Evolutionary conservation across 1,284 basidiomycete genomes (phyloP).

Genomic region (Ustilago crameri): DNA sequence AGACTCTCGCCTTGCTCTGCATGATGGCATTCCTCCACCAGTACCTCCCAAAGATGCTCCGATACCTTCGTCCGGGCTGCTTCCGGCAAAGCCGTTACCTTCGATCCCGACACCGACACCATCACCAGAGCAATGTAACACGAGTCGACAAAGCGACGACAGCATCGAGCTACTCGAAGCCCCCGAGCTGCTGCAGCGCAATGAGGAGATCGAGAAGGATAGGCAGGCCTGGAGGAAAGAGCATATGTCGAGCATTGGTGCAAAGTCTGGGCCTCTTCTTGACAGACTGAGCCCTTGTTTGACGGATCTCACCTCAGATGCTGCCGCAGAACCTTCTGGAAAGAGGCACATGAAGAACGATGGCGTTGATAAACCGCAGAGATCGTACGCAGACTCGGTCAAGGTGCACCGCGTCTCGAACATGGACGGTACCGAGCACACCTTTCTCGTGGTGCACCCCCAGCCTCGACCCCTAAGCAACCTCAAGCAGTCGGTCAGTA

Average conservation of each 20-base stretch:
- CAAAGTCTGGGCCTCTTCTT: neutral
- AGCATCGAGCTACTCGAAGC: slow-evolving; percentile 20
- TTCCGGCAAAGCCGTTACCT: slow-evolving; percentile 12
- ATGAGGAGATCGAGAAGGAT: slow-evolving; percentile 18
- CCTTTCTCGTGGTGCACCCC: slow-evolving; percentile 18
- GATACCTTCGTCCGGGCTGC: neutral
- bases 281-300: slow-evolving; percentile 24
- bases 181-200: slow-evolving; percentile 15
- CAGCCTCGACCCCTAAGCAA: slow-evolving; percentile 4
- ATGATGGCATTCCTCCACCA: slow-evolving; percentile 22
- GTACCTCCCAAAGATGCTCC: slow-evolving; percentile 16
- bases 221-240: slow-evolving; percentile 29
- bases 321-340: neutral
- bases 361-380: neutral
- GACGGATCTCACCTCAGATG: slow-evolving; percentile 4
- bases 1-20: slow-evolving; percentile 23
- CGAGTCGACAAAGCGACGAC: slow-evolving; percentile 4
- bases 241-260: slow-evolving; percentile 12
- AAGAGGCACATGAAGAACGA: neutral
- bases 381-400: neutral
- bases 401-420: slow-evolving; percentile 23
- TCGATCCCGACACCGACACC: slow-evolving; percentile 4
- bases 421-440: slow-evolving; percentile 19
- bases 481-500: slow-evolving; percentile 10
- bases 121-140: neutral